Percentiles rank a stretch among this genome's conserved stretches.
These are phyloP conservation scores for Monoraphidium neglectum DNA, from an alignment of 139 green algal genomes.

Conservation along the genomic window DNA sequence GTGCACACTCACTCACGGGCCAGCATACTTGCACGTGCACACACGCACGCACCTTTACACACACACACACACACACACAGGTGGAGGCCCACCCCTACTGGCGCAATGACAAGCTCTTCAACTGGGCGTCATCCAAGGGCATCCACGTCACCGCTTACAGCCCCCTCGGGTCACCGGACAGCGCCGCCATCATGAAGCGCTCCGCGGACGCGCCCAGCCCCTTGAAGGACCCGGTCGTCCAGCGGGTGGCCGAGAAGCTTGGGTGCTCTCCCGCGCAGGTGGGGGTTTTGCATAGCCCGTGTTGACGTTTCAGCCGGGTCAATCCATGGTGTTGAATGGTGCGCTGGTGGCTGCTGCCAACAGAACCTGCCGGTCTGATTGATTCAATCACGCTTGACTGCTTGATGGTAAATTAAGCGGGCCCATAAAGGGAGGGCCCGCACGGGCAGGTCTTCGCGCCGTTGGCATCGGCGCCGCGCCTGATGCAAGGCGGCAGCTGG, in stretches of 20 bases:
- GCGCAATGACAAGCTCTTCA: conserved; percentile 79
- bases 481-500: no score
- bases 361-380: no score
- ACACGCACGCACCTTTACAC: conserved; percentile 2
- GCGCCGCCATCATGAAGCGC: conserved; percentile 65
- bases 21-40: not conserved
- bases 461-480: no score
- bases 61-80: conserved; percentile 40
- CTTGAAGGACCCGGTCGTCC: conserved; percentile 68
- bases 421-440: not conserved
- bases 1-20: no score
- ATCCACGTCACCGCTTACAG: conserved; percentile 94
- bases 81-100: conserved; percentile 94
- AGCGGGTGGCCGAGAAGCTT: conserved; percentile 52
- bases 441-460: no score
- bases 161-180: conserved; percentile 86
- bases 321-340: no score
- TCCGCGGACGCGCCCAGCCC: conserved; percentile 46
- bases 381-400: no score
- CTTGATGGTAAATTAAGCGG: not conserved
- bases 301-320: no score
- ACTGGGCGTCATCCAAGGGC: conserved; percentile 47
- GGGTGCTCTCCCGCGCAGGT: conserved; percentile 69
- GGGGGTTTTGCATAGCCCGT: not conserved
- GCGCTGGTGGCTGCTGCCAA: no score